Percentiles rank a stretch among this genome's conserved stretches.
Evolutionary conservation across 352 stramenopile genomes (phyloP).

Genomic region (Globisporangium spiculum): DNA sequence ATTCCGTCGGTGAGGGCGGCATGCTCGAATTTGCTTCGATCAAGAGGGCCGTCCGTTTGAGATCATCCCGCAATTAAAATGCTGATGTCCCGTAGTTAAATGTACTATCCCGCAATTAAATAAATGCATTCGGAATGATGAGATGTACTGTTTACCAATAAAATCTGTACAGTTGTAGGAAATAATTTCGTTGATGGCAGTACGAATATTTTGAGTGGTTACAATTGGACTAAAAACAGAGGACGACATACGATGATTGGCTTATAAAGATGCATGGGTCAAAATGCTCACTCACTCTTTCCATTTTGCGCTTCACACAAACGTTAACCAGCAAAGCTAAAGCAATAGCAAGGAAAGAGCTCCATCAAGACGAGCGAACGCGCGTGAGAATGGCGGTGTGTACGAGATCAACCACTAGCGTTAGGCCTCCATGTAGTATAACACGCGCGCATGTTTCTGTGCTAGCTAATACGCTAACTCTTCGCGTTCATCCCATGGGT

Average conservation of each 20-base stretch:
- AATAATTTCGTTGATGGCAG: not conserved
- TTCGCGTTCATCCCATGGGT: not conserved
- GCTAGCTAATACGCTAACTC: not conserved
- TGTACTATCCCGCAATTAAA: not conserved
- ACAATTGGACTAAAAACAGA: not conserved
- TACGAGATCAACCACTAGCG: not conserved
- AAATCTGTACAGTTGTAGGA: not conserved
- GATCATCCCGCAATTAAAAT: slow-evolving; percentile 11
- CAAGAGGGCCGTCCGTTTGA: slow-evolving; percentile 13
- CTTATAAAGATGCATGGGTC: not conserved
- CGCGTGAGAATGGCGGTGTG: slow-evolving; percentile 16
- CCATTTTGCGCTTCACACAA: not conserved
- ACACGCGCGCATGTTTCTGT: not conserved
- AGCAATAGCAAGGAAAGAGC: not conserved
- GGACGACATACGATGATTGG: not conserved
- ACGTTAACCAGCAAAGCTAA: not conserved
- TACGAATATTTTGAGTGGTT: not conserved
- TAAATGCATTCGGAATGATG: not conserved
- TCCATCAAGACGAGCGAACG: not conserved
- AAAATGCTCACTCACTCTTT: not conserved
- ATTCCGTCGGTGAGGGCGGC: slow-evolving; percentile 17
- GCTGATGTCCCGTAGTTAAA: not conserved
- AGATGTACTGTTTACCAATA: not conserved
- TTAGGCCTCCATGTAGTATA: not conserved
- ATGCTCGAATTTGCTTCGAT: not conserved